Percentiles rank a stretch among this genome's conserved stretches.
Conservation (phyloP, 106 monocot species). For the Dioscorea dumetorum region DNA sequence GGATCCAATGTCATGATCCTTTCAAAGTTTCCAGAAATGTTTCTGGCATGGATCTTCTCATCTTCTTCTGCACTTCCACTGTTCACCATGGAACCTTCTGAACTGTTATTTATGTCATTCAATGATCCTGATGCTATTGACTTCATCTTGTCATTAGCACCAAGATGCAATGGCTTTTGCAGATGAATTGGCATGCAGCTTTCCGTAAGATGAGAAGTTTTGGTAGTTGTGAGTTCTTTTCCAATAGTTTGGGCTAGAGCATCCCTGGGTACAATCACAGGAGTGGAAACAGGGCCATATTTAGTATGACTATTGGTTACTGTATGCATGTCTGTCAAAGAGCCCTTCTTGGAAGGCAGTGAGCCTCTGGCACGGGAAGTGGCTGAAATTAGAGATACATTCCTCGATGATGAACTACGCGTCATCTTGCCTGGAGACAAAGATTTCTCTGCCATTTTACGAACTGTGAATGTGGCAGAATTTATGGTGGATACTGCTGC, state of each 20-base stretch:
- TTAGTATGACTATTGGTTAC: slow-evolving; percentile 21
- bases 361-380: slow-evolving; percentile 18
- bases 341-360: slow-evolving; percentile 29
- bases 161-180: slow-evolving; percentile 13
- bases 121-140: slow-evolving; percentile 11
- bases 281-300: slow-evolving; percentile 27
- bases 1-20: slow-evolving; percentile 34
- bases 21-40: slow-evolving; percentile 37
- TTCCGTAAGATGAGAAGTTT: slow-evolving; percentile 2
- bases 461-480: slow-evolving; percentile 18
- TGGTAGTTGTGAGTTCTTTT: slow-evolving; percentile 13
- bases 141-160: slow-evolving; percentile 15
- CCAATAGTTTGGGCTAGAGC: slow-evolving; percentile 7
- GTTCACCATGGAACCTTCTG: slow-evolving; percentile 7
- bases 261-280: slow-evolving; percentile 53
- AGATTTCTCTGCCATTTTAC: slow-evolving; percentile 21
- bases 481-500: slow-evolving; percentile 29
- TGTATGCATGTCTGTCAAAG: slow-evolving; percentile 8
- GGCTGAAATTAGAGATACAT: slow-evolving; percentile 8
- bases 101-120: slow-evolving; percentile 6
- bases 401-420: slow-evolving; percentile 23
- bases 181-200: slow-evolving; percentile 9
- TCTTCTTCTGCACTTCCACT: slow-evolving; percentile 13
- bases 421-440: slow-evolving; percentile 12
- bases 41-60: slow-evolving; percentile 8